These are phyloP conservation scores for Logfia minima DNA, from an alignment of 129 eudicot genomes.

Conservation along the genomic window DNA sequence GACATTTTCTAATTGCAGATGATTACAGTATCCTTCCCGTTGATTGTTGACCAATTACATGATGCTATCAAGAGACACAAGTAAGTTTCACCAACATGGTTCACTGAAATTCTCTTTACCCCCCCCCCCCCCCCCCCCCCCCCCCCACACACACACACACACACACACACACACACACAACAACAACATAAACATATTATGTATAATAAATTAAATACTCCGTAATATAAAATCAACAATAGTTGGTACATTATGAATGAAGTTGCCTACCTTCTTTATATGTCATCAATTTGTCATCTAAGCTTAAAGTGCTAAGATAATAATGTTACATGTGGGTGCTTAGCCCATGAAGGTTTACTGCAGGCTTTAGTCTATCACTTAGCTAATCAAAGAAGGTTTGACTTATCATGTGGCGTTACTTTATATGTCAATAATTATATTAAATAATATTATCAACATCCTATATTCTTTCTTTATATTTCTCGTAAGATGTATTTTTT, in stretches of 20 bases:
- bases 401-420: too few relatives aligned
- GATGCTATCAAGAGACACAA: conserved; percentile 66
- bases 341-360: background rate
- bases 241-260: background rate
- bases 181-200: too few relatives aligned
- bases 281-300: conserved; percentile 10
- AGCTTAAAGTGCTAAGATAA: background rate
- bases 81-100: conserved; percentile 51
- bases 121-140: background rate
- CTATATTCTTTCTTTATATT: too few relatives aligned
- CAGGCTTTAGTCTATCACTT: background rate
- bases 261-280: background rate
- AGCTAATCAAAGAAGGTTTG: too few relatives aligned
- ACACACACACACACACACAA: too few relatives aligned
- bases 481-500: too few relatives aligned
- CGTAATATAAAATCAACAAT: background rate
- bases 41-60: conserved; percentile 45
- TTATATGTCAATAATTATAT: too few relatives aligned
- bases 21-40: conserved; percentile 47
- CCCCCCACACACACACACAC: too few relatives aligned
- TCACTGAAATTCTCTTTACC: conserved; percentile 22
- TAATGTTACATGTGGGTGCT: background rate
- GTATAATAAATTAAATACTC: background rate
- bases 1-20: conserved; percentile 47
- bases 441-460: too few relatives aligned